Evolutionary conservation across 2,329 filamentous ascomycete species (phyloP), one percentile per base, ranked within the genome.

Genomic region (Epichloe sibirici): DNA sequence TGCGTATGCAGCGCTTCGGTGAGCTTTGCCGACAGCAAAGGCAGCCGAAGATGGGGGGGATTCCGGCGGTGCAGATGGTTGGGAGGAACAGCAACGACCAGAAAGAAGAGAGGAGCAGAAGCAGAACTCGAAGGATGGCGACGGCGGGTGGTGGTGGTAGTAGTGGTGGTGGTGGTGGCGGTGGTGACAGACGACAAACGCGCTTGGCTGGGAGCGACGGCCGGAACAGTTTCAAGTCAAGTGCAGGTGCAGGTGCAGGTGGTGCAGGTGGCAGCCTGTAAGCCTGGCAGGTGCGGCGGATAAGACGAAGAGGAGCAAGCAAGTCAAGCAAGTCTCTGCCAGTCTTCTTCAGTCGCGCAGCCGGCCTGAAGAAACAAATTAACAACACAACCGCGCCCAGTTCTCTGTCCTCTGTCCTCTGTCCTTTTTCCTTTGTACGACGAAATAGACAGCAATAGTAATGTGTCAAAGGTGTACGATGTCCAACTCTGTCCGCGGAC

Each of bases 1-100:
- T 43, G 51, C 42, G 25, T 47, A 38, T 37, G 53, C 43, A 38
- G 45, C 46, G 50, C 53, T 50, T 47, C 50, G 43, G 50, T 38
- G 46, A 48, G 45, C 44, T 45, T 42, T 52, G 53, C 49, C 47
- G 34, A 47, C 53, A 55, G 50, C 53, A 52, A 45, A 47, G 17
- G 53, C 49, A 38, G 53, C 53, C 53, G 28, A 44, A 15, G 45
- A 37, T 17, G 23, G 31, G 15, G 5, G 35, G 21, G 40, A 25
- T 5, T 13, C 21, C 23, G 21, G 47, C 15, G 37, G 25, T 17
- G 21, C 23, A 40, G 46, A 42, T 13, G 11, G 13, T 13, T n/a
- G 25, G 5, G n/a, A 34, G n/a, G 15, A 25, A 46, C 5, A 25
- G 23, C 45, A 7, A 25, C n/a, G n/a, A 7, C 11, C 12, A 28